Conservation (phyloP, 139 green algal genomes). For the Raphidocelis subcapitata region DNA sequence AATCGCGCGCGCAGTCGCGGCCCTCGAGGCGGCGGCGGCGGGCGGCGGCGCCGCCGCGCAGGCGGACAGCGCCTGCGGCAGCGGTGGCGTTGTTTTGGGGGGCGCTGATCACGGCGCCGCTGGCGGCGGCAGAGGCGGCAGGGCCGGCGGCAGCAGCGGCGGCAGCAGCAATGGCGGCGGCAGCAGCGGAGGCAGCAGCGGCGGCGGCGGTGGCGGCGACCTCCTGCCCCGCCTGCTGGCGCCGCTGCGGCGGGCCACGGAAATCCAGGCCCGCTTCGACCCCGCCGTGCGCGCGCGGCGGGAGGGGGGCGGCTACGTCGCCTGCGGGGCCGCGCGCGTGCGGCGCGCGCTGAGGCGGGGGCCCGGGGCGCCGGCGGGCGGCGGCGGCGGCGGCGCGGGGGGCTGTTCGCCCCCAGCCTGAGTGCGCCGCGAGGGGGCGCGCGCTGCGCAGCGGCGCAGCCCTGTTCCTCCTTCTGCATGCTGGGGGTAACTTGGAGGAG, state of each 20-base stretch:
- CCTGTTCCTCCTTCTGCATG: too few species aligned
- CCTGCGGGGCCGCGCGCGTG: too few species aligned
- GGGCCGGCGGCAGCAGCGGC: background rate
- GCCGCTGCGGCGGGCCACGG: slow-evolving; percentile 34
- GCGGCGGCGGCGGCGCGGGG: too few species aligned
- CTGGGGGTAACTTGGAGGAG: too few species aligned
- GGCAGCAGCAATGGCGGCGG: background rate
- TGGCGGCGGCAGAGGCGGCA: background rate
- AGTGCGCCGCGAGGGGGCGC: too few species aligned
- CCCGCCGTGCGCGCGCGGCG: slow-evolving; percentile 23
- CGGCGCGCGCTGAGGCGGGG: too few species aligned
- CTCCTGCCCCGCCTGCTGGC: slow-evolving; percentile 21
- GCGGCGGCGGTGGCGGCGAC: background rate
- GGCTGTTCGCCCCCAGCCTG: too few species aligned
- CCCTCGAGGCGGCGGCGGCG: slow-evolving; percentile 23
- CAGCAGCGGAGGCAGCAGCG: background rate
- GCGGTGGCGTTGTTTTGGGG: too few species aligned
- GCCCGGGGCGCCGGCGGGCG: too few species aligned
- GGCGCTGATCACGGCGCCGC: too few species aligned
- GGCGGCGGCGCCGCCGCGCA: background rate
- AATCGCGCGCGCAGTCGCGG: slow-evolving; percentile 21
- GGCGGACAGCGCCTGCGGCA: too few species aligned
- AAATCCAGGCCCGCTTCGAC: slow-evolving; percentile 28
- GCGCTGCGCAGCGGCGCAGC: too few species aligned
- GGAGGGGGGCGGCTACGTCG: background rate